Conservation (phyloP, 345 rosid species). For the Barbarea vulgaris region DNA sequence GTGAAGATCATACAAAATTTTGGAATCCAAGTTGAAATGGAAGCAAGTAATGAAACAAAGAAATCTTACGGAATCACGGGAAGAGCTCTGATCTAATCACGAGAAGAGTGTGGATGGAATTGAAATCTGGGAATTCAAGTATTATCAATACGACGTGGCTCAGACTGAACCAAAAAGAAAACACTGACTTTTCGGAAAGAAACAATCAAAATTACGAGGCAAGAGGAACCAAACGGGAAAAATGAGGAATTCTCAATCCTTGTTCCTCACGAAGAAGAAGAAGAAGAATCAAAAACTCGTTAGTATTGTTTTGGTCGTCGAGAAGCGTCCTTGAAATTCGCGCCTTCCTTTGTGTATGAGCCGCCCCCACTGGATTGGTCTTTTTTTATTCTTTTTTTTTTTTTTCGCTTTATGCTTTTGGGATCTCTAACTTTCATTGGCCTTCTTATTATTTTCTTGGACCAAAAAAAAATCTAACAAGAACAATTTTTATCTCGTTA, state of each 20-base stretch:
- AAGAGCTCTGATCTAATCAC: background rate
- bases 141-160: background rate
- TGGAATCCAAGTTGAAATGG: background rate
- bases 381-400: background rate
- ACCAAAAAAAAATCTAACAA: background rate
- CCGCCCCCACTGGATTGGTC: slow-evolving; percentile 24
- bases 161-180: background rate
- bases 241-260: background rate
- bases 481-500: background rate
- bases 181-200: background rate
- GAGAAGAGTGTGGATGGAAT: slow-evolving; percentile 5
- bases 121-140: slow-evolving; percentile 25
- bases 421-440: slow-evolving; percentile 12
- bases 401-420: background rate
- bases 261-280: background rate
- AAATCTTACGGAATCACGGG: slow-evolving; percentile 32
- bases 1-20: background rate
- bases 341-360: slow-evolving; percentile 47
- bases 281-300: slow-evolving; percentile 2
- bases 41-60: background rate
- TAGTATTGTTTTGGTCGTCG: slow-evolving; percentile 27
- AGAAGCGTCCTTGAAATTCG: slow-evolving; percentile 46
- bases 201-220: background rate
- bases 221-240: background rate
- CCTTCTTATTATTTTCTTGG: background rate